Base-by-base conservation (phyloP, 345 rosid species). In the Punica granatum region DNA sequence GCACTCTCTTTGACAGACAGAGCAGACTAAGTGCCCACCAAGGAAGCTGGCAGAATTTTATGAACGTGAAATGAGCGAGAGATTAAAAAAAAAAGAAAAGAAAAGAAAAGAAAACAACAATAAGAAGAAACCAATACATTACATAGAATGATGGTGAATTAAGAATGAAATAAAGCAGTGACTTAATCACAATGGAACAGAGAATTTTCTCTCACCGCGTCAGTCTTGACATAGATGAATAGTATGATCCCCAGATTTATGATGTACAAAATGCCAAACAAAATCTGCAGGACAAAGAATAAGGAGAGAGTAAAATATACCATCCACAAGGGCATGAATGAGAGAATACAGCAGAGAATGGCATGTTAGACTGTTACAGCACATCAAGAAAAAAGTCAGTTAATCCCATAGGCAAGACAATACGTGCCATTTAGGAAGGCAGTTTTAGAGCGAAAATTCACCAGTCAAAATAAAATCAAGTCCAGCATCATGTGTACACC, bases 1-100 rank as follows among this genome's bases (percentile, higher is more conserved):
- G 97, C 70, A 86, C 76, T 74, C 97, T 82, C 79, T 94, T 94
- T 71, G 97, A 94, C 64, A 94, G 81, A 75, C 86, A 94, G 65
- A 94, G 85, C 80, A 94, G 78, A 69, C 65, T 67, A 65, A 91
- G 78, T 62, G 92, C 97, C 99, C 97, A 91, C 91, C 95, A 89
- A 6, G 99, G 99, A 67, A 91, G 85, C 97, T 94, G 84, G 69
- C 70, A 81, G 23, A 68, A 31, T 72, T 35, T 59, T 63, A 12
- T 65, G 65, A 67, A 39, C 58, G 53, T 25, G 42, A 11, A 25
- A 46, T 44, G 35, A 33, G 32, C 49, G 34, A 44, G 49, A 66
- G 26, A 42, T 42, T 37, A 42, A 58, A 54, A 25, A 36, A 42
- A 16, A n/a, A 35, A 51, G 16, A 46, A 21, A 7, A 21, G 33